Percentiles rank a stretch among this genome's conserved stretches.
phyloP scores from a whole-genome alignment of 2,329 filamentous ascomycete genomes.

The Arthrinium puccinioides region DNA sequence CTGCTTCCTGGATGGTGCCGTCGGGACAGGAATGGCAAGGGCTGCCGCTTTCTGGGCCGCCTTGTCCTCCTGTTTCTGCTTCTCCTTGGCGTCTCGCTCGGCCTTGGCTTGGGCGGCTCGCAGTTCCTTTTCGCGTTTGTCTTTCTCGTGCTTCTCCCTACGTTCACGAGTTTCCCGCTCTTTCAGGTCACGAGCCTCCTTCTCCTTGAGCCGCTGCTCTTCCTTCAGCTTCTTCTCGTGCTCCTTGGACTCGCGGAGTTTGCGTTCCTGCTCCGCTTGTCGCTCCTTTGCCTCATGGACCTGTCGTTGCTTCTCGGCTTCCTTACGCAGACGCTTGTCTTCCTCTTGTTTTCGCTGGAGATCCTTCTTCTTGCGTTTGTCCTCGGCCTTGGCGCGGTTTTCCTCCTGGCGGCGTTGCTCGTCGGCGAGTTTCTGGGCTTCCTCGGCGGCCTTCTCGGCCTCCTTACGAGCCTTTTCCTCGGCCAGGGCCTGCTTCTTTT shows the following conservation, averaged over 20 bases:
- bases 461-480: slow-evolving; percentile 86
- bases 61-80: slow-evolving; percentile 37
- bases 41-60: slow-evolving; percentile 32
- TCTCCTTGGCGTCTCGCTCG: slow-evolving; percentile 39
- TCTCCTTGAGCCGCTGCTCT: slow-evolving; percentile 73
- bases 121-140: slow-evolving; percentile 52
- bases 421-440: slow-evolving; percentile 65
- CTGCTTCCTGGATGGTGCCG: slow-evolving; percentile 28
- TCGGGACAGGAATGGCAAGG: slow-evolving; percentile 20
- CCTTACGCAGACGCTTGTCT: slow-evolving; percentile 77
- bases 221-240: slow-evolving; percentile 79
- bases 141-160: slow-evolving; percentile 50
- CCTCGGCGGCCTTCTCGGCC: slow-evolving; percentile 82
- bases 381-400: slow-evolving; percentile 73
- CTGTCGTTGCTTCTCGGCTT: slow-evolving; percentile 74
- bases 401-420: slow-evolving; percentile 78
- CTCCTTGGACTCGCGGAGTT: slow-evolving; percentile 71
- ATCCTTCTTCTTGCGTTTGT: slow-evolving; percentile 86
- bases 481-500: slow-evolving; percentile 82
- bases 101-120: slow-evolving; percentile 33
- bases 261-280: slow-evolving; percentile 79
- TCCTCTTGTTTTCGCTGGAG: slow-evolving; percentile 85
- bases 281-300: slow-evolving; percentile 79
- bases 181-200: slow-evolving; percentile 64
- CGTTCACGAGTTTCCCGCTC: slow-evolving; percentile 55